Evolutionary conservation across 805 yeast species (phyloP), one percentile per base, ranked within the genome.

Genomic region (Candida berthetii): DNA sequence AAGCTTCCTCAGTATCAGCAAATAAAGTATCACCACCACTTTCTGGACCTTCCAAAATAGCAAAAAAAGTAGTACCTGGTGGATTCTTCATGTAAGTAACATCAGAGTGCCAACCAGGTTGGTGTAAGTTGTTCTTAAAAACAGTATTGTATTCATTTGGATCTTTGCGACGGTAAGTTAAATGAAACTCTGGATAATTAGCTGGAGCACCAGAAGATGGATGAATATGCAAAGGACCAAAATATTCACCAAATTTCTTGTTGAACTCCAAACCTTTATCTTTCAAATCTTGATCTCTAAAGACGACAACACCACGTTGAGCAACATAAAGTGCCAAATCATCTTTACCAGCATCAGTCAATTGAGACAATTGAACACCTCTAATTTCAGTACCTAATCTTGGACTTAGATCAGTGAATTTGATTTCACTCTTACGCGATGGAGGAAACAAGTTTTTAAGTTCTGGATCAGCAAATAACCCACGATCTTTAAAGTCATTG

Each of bases 1-100:
- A 85, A 10, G 87, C 88, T 57, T 82, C 88, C 31, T 69, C 68
- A 22, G 79, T 69, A 54, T 82, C 86, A n/a, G 85, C 75, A 55
- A 82, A 85, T 37, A 82, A 65, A n/a, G 87, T 85, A 58, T 85
- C 93, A 46, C 93, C 93, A 41, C 91, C 89, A 34, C 78, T 59
- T 18, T 72, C 76, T 22, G 79, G 80, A 29, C 71, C 69, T 44
- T 82, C 84, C 37, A 82, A 64, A 42, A 81, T 77, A 16, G 77
- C 68, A 53, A 85, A 79, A 46, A 81, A 73, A 1, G 95, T 84
- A 42, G 74, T 66, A 14, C 84, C 84, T 13, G 90, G 85, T 7
- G 89, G 83, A 58, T 80, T 86, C 43, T 70, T 69, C 58, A 83
- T 90, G 57, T 80, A 84, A 27, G 86, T 74, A 33, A 81, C 83